phyloP scores from a whole-genome alignment of 1,139 yeast species.

The Debaryomycetaceae sp. region DNA sequence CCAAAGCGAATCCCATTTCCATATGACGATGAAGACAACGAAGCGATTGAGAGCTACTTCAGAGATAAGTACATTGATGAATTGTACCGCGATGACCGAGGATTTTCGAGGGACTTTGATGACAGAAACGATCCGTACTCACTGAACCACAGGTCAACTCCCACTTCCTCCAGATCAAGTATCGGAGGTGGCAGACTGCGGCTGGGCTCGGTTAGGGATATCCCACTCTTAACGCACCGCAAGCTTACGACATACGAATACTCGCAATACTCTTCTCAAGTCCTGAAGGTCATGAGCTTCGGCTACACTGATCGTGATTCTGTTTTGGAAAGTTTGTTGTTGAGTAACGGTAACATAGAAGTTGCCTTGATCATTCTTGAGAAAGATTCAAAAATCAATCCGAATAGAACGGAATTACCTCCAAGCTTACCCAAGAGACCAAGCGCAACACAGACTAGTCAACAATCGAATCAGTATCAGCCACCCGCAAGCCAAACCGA shows the following conservation, averaged over 20 bases:
- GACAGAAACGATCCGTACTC: conserved; percentile 13
- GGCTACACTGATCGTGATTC: conserved; percentile 49
- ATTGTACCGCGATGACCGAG: conserved; percentile 36
- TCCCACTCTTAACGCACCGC: conserved; percentile 41
- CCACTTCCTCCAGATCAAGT: conserved; percentile 9
- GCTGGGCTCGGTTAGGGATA: conserved; percentile 18
- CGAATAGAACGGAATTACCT: conserved; percentile 32
- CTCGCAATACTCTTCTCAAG: conserved; percentile 36
- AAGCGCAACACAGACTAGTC: conserved; percentile 8
- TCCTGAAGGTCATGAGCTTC: conserved; percentile 35
- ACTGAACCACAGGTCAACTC: not conserved
- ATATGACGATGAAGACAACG: conserved; percentile 62
- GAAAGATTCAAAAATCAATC: conserved; percentile 36
- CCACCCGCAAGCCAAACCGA: conserved; percentile 12
- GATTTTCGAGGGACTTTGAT: conserved; percentile 21
- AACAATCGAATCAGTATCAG: conserved; percentile 6
- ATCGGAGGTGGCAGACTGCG: conserved; percentile 15
- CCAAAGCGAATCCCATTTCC: conserved; percentile 63
- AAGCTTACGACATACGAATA: conserved; percentile 42
- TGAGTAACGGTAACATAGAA: conserved; percentile 47
- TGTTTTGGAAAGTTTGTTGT: conserved; percentile 47
- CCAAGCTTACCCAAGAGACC: conserved; percentile 51
- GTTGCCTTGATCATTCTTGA: conserved; percentile 47
- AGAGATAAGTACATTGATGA: conserved; percentile 52
- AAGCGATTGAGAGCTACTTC: conserved; percentile 45